Evolutionary conservation across 805 yeast species (phyloP), one percentile per base, ranked within the genome.

Genomic region (Starmerella tilneyi): DNA sequence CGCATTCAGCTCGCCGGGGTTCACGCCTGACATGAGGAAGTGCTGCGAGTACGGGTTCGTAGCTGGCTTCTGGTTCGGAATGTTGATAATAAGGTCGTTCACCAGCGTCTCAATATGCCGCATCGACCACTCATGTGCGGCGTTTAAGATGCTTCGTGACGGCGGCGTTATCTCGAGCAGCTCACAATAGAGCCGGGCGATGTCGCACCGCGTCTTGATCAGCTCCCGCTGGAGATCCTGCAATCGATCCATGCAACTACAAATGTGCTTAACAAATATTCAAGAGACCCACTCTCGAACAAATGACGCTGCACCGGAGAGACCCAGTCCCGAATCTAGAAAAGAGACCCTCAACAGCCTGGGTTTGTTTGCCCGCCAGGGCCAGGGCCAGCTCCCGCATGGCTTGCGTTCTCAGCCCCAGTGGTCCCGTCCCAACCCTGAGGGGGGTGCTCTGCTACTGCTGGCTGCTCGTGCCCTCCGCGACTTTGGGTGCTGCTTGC

Each of bases 101-200:
- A 57, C 59, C 16, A 61, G 43, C 15, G 59, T 37, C 47, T 59
- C 61, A 35, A 61, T 59, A 48, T 57, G 53, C 27, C 58, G 49
- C 39, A 61, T 49, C 12, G 59, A 48, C 65, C 65, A 61, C 44
- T 60, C 62, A 46, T 61, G 65, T 9, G 62, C 60, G 6, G 63
- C 65, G 37, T 59, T 56, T 19, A 59, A 43, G 21, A 58, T 45
- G 31, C 47, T 46, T 21, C 60, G 59, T 42, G 52, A 46, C 43
- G 59, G 56, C 17, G 60, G 56, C 41, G 59, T 56, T 15, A 56
- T 44, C 44, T 53, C 49, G n/a, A 61, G 54, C 33, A 61, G 53
- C 28, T 47, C 53, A 17, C 55, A 55, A 45, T 60, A 61, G 22
- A 61, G 52, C 17, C 46, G 48, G 13, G 63, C 45, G 32, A 61